Percentiles rank a stretch among this genome's conserved stretches.
Evolutionary conservation across 768 basidiomycete species (phyloP).

Genomic region (Hygrophoropsis aurantiaca): DNA sequence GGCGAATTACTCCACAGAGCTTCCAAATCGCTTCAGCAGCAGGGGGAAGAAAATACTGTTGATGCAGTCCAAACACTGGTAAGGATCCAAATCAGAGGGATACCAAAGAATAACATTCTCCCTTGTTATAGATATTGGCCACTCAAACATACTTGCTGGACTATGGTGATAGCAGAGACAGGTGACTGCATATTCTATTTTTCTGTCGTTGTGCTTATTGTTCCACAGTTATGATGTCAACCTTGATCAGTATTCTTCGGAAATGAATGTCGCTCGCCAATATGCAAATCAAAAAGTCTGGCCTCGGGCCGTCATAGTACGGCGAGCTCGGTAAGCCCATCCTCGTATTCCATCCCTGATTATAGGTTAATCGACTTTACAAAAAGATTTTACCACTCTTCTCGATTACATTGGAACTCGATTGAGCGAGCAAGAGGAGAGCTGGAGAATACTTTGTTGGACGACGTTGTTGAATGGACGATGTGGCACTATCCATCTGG

Average conservation of each 20-base stretch:
- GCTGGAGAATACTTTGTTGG: slow-evolving; percentile 63
- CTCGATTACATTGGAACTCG: slow-evolving; percentile 69
- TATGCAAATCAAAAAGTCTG: slow-evolving; percentile 72
- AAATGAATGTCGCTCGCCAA: slow-evolving; percentile 64
- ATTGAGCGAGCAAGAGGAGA: slow-evolving; percentile 63
- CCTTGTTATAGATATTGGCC: too few relatives aligned
- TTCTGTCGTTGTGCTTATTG: not conserved
- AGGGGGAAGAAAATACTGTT: slow-evolving; percentile 79
- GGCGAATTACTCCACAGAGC: slow-evolving; percentile 71
- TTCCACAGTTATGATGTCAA: slow-evolving; percentile 53
- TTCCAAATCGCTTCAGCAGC: slow-evolving; percentile 62
- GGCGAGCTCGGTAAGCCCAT: slow-evolving; percentile 56
- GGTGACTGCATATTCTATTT: slow-evolving; percentile 23
- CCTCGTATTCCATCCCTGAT: slow-evolving; percentile 2
- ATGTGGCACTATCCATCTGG: slow-evolving; percentile 71
- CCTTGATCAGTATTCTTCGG: slow-evolving; percentile 55
- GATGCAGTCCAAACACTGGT: slow-evolving; percentile 79
- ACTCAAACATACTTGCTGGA: slow-evolving; percentile 54
- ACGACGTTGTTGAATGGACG: slow-evolving; percentile 73
- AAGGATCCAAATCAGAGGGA: slow-evolving; percentile 17
- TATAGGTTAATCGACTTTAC: slow-evolving; percentile 1
- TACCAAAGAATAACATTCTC: not conserved
- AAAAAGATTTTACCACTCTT: slow-evolving; percentile 62
- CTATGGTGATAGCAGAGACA: slow-evolving; percentile 71
- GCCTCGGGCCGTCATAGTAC: slow-evolving; percentile 71